Evolutionary conservation across 768 basidiomycete species (phyloP), one percentile per base, ranked within the genome.

Genomic region (Rhizopogon salebrosus): DNA sequence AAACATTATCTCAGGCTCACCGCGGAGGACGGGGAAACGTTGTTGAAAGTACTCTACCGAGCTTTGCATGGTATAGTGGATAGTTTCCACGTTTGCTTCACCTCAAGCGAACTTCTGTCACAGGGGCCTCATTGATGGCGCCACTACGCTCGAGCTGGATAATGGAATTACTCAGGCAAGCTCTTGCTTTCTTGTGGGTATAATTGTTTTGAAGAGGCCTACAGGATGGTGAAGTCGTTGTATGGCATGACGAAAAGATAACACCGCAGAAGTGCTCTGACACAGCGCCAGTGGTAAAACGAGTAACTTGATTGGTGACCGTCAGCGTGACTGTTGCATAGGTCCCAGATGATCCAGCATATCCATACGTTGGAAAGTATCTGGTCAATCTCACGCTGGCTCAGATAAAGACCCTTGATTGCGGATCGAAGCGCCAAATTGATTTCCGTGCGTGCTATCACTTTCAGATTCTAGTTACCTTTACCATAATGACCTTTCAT

Each of bases 191-290:
- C 23, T 45, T 20, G 11, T 6, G 1, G n/a, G 6, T 36, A 16
- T 20, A 11, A 41, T 37, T 31, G 26, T 55, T 61, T 51, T 57
- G 58, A 20, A 34, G 18, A 18, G 18, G 53, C 34, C 36, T 11
- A 23, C 45, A 89, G 87, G 90, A 92, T 63, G 87, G 85, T 11
- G 76, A 78, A 43, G 83, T 87, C 14, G 74, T 92, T 38, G 86
- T 92, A 13, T 91, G 86, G 85, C 89, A 92, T 60, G 89, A 92
- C 67, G 82, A 84, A 66, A 70, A 71, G 39, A 85, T 92, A 55
- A 64, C 68, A 3, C 57, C 79, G 3, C 73, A 72, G 31, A 92
- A 91, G 64, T 91, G 89, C 65, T 59, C 62, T 22, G 89, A 92
- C 64, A 90, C 87, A 2, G 59, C 55, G 14, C 85, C 89, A 41